Conservation (phyloP, 2,329 filamentous ascomycete genomes). For the Sordariomycetes sp. region DNA sequence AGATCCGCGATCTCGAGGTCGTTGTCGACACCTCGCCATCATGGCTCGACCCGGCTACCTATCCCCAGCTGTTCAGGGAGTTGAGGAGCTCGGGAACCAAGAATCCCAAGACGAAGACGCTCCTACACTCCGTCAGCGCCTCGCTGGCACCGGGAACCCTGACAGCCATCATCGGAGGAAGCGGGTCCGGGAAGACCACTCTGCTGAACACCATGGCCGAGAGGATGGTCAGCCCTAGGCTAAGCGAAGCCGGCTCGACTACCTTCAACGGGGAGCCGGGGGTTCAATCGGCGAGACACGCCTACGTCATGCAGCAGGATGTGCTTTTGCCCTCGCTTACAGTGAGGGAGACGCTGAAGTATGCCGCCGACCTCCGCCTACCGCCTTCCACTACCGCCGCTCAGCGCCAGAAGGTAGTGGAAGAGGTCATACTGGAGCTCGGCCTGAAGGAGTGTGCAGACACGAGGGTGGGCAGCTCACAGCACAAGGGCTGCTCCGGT, state of each 20-base stretch:
- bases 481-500: slow-evolving; percentile 66
- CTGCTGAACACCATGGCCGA: slow-evolving; percentile 62
- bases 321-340: slow-evolving; percentile 63
- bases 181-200: slow-evolving; percentile 64
- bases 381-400: slow-evolving; percentile 48
- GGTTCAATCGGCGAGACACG: slow-evolving; percentile 44
- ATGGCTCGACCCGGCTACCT: slow-evolving; percentile 35
- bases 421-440: slow-evolving; percentile 66
- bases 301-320: slow-evolving; percentile 71
- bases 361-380: slow-evolving; percentile 61
- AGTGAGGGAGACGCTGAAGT: slow-evolving; percentile 63
- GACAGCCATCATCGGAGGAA: slow-evolving; percentile 66
- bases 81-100: slow-evolving; percentile 20
- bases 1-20: slow-evolving; percentile 42
- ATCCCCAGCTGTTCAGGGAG: slow-evolving; percentile 25
- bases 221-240: slow-evolving; percentile 46
- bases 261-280: slow-evolving; percentile 51
- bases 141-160: slow-evolving; percentile 55
- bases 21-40: slow-evolving; percentile 48
- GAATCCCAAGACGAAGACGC: slow-evolving; percentile 29
- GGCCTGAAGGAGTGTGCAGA: slow-evolving; percentile 69
- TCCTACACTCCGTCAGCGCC: slow-evolving; percentile 54
- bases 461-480: slow-evolving; percentile 60
- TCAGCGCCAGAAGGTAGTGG: slow-evolving; percentile 54
- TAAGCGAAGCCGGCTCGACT: slow-evolving; percentile 40